phyloP scores from a whole-genome alignment of 129 eudicot genomes.

The Flaveria ramosissima region DNA sequence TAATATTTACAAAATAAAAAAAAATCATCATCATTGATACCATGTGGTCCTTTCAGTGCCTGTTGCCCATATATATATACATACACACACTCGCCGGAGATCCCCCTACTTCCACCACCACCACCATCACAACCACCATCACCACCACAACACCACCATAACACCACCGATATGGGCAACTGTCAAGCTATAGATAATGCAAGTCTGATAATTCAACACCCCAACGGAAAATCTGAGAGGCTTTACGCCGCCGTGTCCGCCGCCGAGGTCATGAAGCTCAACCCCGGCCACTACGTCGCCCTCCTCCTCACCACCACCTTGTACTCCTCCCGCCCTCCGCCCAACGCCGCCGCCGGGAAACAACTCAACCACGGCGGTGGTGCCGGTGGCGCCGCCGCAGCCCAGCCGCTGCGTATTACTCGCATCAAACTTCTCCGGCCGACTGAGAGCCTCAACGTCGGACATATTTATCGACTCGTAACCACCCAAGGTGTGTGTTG shows the following conservation, averaged over 20 bases:
- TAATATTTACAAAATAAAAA: constrained; percentile 11
- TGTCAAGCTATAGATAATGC: constrained; percentile 99
- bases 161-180: constrained; percentile 62
- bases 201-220: constrained; percentile 72
- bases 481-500: constrained; percentile 74
- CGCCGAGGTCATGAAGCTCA: constrained; percentile 71
- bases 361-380: background rate
- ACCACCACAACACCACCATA: background rate
- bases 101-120: background rate
- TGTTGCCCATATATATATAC: constrained; percentile 16
- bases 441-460: constrained; percentile 71
- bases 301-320: constrained; percentile 91
- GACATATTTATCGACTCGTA: constrained; percentile 90
- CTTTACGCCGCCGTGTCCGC: constrained; percentile 63
- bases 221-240: constrained; percentile 65
- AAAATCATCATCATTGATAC: constrained; percentile 22
- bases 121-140: background rate
- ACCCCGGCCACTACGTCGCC: constrained; percentile 97
- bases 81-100: constrained; percentile 1
- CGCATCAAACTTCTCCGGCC: constrained; percentile 86
- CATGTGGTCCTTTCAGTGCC: constrained; percentile 44
- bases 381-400: background rate
- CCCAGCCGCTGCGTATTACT: constrained; percentile 61
- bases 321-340: constrained; percentile 37
- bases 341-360: background rate